Evolutionary conservation across 345 rosid species (phyloP).

Genomic region (Dipteronia dyeriana): DNA sequence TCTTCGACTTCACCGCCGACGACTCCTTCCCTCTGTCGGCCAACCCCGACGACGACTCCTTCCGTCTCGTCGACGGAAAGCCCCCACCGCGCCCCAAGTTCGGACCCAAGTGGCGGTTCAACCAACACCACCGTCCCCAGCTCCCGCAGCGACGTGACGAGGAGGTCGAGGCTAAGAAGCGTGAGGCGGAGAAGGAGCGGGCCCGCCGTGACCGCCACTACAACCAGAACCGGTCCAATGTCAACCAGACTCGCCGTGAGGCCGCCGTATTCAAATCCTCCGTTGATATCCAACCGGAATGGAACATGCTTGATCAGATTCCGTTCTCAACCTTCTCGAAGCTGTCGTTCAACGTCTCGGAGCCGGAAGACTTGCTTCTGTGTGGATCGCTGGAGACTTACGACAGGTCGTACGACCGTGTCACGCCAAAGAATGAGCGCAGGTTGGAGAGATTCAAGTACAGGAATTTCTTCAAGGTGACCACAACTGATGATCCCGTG

Average conservation of each 20-base stretch:
- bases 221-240: conserved; percentile 65
- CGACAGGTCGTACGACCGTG: conserved; percentile 64
- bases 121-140: conserved; percentile 67
- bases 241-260: conserved; percentile 76
- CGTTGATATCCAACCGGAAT: conserved; percentile 94
- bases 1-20: conserved; percentile 85
- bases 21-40: conserved; percentile 57
- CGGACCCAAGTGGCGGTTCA: conserved; percentile 89
- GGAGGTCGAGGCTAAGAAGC: conserved; percentile 86
- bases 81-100: conserved; percentile 90
- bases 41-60: conserved; percentile 71
- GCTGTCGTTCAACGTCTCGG: conserved; percentile 70
- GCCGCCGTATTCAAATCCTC: conserved; percentile 83
- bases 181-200: conserved; percentile 93
- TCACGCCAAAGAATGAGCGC: conserved; percentile 80
- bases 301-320: conserved; percentile 98
- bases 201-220: conserved; percentile 88
- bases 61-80: conserved; percentile 90
- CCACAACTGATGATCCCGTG: conserved; percentile 90
- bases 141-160: conserved; percentile 95
- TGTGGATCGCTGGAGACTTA: conserved; percentile 86
- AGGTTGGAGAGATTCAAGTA: conserved; percentile 89
- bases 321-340: conserved; percentile 89
- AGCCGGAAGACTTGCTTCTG: conserved; percentile 78
- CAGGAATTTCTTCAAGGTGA: conserved; percentile 88